Percentiles rank a stretch among this genome's conserved stretches.
phyloP scores from a whole-genome alignment of 768 basidiomycete genomes.

The Phlegmacium glaucopus region DNA sequence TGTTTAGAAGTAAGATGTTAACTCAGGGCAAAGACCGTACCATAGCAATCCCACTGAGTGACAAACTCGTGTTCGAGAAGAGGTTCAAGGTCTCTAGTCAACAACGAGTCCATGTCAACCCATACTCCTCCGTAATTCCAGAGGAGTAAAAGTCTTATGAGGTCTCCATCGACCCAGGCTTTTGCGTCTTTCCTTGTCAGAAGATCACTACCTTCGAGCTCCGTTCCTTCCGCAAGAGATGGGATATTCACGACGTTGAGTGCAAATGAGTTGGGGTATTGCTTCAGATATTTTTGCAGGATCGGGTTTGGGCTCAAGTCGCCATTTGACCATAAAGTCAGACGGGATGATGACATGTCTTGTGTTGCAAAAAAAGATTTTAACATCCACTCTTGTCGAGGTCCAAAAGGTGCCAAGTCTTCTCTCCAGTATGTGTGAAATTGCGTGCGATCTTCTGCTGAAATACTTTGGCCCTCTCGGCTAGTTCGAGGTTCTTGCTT shows the following conservation, averaged over 20 bases:
- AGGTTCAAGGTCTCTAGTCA: slow-evolving; percentile 84
- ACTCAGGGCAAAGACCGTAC: slow-evolving; percentile 38
- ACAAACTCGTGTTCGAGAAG: slow-evolving; percentile 94
- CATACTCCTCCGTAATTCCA: slow-evolving; percentile 94
- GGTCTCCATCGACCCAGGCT: slow-evolving; percentile 95
- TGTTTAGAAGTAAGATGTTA: background rate
- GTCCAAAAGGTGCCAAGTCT: slow-evolving; percentile 78
- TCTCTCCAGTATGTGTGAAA: slow-evolving; percentile 95
- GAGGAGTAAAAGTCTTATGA: slow-evolving; percentile 81
- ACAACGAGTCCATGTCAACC: slow-evolving; percentile 96
- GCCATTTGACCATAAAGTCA: slow-evolving; percentile 93
- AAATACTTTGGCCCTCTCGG: slow-evolving; percentile 8
- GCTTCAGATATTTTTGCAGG: slow-evolving; percentile 53
- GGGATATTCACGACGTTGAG: slow-evolving; percentile 67
- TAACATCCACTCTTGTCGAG: slow-evolving; percentile 87
- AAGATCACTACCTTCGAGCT: slow-evolving; percentile 61
- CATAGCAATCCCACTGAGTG: slow-evolving; percentile 99
- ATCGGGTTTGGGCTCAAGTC: slow-evolving; percentile 56
- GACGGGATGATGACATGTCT: slow-evolving; percentile 52
- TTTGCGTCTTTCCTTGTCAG: slow-evolving; percentile 64
- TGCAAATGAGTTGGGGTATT: slow-evolving; percentile 70
- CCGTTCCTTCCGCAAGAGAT: slow-evolving; percentile 69
- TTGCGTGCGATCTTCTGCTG: slow-evolving; percentile 48
- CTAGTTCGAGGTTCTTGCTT: slow-evolving; percentile 25
- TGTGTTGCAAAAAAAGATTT: slow-evolving; percentile 95